Evolutionary conservation across 73 alveolate genomes (phyloP), one percentile per base, ranked within the genome.

Genomic region (Symbiodinium natans): DNA sequence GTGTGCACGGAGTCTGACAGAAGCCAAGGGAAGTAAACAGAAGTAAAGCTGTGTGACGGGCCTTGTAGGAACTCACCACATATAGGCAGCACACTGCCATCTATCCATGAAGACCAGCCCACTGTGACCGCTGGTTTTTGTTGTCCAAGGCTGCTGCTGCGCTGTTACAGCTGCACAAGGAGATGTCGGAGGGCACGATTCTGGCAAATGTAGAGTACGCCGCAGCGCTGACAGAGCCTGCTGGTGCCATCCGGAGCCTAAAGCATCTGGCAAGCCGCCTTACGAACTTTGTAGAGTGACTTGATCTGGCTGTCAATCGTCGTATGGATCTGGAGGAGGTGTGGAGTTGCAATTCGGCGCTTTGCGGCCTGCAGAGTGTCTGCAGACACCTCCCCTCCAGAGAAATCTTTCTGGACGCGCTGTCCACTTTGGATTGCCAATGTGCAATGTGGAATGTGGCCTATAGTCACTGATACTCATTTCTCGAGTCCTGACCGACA

Each of bases 231-330:
- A 63, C 80, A 36, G 80, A 63, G 80, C 80, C 80, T 63, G 80
- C 80, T 63, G 80, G 80, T 36, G 80, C 80, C 80, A 63, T 63
- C 80, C 80, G 80, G 36, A 63, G 80, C 80, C 80, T 63, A 36
- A 63, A 63, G 36, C 80, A 63, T 63, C 80, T 63, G 11, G 80
- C 80, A 63, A 63, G 36, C 36, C 80, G 80, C 80, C 80, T 63
- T 36, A 63, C 80, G 19, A 63, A 63, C 33, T 36, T 63, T 63
- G 80, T 63, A 23, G 80, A 63, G 80, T 63, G 80, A 63, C 11
- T 29, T 27, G 36, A 63, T 52, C 71, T 29, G 71, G 71, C 71
- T 52, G 71, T 52, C 71, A 52, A 29, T 52, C 71, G 17, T 52
- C 33, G 80, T 63, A 27, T 23, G 38, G 33, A 7, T 63, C 36